A percentile compares a stretch with the other conserved stretches of the same genome.
Conservation (phyloP, 345 rosid genomes). For the Citrus cavaleriei region DNA sequence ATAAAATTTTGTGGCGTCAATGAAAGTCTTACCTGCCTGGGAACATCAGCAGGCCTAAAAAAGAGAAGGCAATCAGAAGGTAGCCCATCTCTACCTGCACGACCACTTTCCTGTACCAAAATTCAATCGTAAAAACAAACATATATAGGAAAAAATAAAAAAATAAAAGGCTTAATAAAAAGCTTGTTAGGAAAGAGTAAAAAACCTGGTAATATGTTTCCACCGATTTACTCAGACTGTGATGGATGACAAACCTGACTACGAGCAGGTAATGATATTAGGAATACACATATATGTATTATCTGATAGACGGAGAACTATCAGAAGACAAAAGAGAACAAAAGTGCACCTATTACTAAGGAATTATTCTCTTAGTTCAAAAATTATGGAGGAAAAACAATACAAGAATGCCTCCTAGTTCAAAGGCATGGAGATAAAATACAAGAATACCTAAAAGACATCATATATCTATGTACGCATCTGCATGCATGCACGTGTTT, state of each 20-base stretch:
- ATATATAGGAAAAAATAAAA: neutral
- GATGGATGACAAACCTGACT: conserved; percentile 99
- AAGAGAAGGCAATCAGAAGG: conserved; percentile 87
- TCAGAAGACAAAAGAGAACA: neutral
- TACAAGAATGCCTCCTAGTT: neutral
- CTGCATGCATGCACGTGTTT: neutral
- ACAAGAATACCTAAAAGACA: neutral
- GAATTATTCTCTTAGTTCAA: neutral
- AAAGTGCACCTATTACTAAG: neutral
- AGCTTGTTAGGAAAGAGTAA: conserved; percentile 9
- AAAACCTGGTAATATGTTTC: conserved; percentile 96
- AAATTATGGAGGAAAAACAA: neutral
- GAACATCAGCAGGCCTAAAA: conserved; percentile 86
- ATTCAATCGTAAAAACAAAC: conserved; percentile 12
- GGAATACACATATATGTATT: neutral
- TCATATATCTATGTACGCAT: neutral
- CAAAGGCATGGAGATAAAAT: neutral
- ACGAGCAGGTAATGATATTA: conserved; percentile 29
- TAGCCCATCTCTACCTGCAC: conserved; percentile 97
- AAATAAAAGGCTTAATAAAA: neutral
- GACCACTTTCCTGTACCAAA: conserved; percentile 83
- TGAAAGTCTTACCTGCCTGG: conserved; percentile 66
- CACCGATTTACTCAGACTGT: conserved; percentile 97
- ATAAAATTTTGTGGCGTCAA: neutral
- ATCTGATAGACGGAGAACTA: neutral